Percentiles rank a stretch among this genome's conserved stretches.
These are phyloP conservation scores for Crucihimalaya himalaica DNA, from an alignment of 345 rosid genomes.

Conservation along the genomic window DNA sequence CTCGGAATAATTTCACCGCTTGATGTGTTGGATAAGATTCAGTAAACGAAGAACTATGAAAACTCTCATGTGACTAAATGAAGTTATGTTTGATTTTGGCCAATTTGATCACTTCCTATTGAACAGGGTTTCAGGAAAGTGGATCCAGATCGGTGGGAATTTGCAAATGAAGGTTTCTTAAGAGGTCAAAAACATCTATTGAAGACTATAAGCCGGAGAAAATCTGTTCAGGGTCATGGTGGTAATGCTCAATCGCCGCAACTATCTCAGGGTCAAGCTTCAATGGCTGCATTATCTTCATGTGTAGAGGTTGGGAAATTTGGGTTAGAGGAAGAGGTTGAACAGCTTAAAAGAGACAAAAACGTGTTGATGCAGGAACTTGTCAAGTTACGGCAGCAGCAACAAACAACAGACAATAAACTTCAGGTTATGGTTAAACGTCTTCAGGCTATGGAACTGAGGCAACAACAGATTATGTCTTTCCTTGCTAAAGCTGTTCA, in stretches of 20 bases:
- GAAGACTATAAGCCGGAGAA: constrained; percentile 47
- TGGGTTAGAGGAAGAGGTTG: constrained; percentile 62
- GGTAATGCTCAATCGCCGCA: constrained; percentile 37
- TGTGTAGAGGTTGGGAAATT: constrained; percentile 64
- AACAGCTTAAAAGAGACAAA: constrained; percentile 61
- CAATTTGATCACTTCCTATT: background rate
- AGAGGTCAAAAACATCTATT: constrained; percentile 53
- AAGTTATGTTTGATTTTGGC: background rate
- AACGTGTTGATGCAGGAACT: constrained; percentile 64
- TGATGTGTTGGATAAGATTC: background rate
- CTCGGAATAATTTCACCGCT: background rate
- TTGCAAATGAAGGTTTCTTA: constrained; percentile 45
- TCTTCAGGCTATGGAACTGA: constrained; percentile 58
- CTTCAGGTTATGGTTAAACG: constrained; percentile 52
- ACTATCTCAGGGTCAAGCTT: constrained; percentile 41
- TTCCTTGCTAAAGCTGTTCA: constrained; percentile 58
- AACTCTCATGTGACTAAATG: background rate
- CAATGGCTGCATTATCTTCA: constrained; percentile 40
- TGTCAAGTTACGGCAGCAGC: constrained; percentile 56
- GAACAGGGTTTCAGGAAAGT: constrained; percentile 45
- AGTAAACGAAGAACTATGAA: background rate
- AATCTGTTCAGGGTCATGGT: constrained; percentile 49
- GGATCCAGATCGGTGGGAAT: constrained; percentile 64
- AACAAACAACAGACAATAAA: constrained; percentile 52
- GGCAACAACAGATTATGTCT: constrained; percentile 64